Conservation (phyloP, 257 asterid genomes). For the Gentiana dahurica region DNA sequence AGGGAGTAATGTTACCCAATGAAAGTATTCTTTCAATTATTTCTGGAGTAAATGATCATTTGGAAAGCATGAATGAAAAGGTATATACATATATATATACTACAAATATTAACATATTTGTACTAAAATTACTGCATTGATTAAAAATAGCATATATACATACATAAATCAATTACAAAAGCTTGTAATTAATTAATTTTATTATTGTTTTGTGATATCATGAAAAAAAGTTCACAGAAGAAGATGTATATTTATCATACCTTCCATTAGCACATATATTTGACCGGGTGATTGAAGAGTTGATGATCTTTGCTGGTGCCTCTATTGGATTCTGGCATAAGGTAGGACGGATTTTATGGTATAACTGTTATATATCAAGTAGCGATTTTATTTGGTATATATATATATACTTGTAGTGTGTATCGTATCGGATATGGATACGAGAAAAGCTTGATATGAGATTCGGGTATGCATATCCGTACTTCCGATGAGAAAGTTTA, state of each 20-base stretch:
- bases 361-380: no score
- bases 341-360: conserved; percentile 16
- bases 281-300: conserved; percentile 71
- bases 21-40: conserved; percentile 70
- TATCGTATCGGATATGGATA: no score
- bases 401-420: no score
- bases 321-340: conserved; percentile 83
- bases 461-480: no score
- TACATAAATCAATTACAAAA: not conserved
- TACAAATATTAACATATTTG: not conserved
- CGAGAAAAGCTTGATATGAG: no score
- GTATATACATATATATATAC: conserved; percentile 13
- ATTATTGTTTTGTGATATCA: conserved; percentile 2
- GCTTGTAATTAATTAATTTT: not conserved
- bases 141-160: not conserved
- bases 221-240: conserved; percentile 43
- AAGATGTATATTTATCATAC: conserved; percentile 58
- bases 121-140: not conserved
- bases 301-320: conserved; percentile 64
- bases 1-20: conserved; percentile 63
- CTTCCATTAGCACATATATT: conserved; percentile 89
- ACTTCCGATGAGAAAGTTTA: no score
- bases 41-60: conserved; percentile 62
- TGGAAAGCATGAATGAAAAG: conserved; percentile 58
- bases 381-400: no score